Evolutionary conservation across 306 rosid species (phyloP).

Genomic region (Corylus americana): DNA sequence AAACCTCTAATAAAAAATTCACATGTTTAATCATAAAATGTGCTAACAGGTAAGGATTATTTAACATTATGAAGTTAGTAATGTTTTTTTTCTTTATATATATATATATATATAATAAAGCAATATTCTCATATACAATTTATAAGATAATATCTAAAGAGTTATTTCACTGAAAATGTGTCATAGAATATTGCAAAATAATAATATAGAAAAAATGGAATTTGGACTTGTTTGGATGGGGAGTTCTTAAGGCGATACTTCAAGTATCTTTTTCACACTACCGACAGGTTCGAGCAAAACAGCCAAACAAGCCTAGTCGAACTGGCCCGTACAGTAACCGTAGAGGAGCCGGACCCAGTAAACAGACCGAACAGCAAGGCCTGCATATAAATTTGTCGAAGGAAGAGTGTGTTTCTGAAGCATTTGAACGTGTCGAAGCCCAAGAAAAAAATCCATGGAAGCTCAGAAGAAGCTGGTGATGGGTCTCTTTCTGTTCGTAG

Average conservation of each 20-base stretch:
- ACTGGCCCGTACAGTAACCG: not conserved
- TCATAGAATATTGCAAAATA: no score
- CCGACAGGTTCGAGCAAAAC: not conserved
- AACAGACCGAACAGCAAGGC: no score
- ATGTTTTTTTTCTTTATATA: no score
- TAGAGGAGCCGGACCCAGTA: not conserved
- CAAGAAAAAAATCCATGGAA: conserved; percentile 43
- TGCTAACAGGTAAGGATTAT: not conserved
- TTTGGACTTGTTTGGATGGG: not conserved
- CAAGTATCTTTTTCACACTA: not conserved
- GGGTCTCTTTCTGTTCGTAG: conserved; percentile 38
- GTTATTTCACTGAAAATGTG: no score
- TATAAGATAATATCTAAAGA: no score
- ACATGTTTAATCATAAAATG: no score
- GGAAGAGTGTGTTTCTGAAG: not conserved
- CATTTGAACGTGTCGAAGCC: not conserved
- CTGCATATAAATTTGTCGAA: not conserved
- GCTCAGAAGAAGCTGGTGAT: conserved; percentile 28
- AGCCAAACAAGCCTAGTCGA: not conserved
- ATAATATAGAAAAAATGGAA: not conserved
- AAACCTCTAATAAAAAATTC: not conserved
- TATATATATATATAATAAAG: not conserved
- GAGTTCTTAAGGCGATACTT: not conserved
- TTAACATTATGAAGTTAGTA: not conserved
- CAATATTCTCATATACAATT: no score